Percentiles rank a stretch among this genome's conserved stretches.
Evolutionary conservation across 768 basidiomycete genomes (phyloP).

Genomic region (Psilocybe subaeruginosa): DNA sequence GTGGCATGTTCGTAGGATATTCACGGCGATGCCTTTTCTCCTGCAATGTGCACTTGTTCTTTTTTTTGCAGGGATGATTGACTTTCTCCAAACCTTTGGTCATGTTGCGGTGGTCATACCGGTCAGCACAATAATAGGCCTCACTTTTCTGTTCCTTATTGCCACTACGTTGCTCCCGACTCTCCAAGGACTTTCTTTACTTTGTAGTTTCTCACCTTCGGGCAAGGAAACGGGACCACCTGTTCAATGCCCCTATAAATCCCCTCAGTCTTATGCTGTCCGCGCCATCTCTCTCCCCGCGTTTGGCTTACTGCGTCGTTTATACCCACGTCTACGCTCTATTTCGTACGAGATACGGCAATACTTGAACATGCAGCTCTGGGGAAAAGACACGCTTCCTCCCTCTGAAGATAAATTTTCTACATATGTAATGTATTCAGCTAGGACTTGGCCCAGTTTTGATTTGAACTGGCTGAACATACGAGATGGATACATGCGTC

Average conservation of each 20-base stretch:
- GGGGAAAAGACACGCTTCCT: background rate
- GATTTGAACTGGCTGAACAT: background rate
- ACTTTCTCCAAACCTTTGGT: slow-evolving; percentile 16
- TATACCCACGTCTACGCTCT: background rate
- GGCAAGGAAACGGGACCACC: slow-evolving; percentile 1
- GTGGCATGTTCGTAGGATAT: slow-evolving; percentile 19
- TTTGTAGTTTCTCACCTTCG: background rate
- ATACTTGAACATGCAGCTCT: background rate
- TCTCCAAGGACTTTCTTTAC: slow-evolving; percentile 5
- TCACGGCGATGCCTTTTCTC: slow-evolving; percentile 16
- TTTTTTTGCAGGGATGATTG: slow-evolving; percentile 19
- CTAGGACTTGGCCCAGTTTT: background rate
- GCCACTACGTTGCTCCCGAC: slow-evolving; percentile 15
- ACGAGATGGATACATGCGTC: background rate
- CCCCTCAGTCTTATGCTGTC: slow-evolving; percentile 14
- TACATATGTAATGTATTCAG: background rate
- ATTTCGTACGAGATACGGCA: background rate
- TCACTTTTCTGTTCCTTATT: slow-evolving; percentile 14
- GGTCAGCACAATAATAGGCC: slow-evolving; percentile 3
- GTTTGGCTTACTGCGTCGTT: background rate
- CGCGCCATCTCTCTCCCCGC: background rate
- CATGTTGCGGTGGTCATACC: slow-evolving; percentile 7
- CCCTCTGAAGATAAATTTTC: background rate
- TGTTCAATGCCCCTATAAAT: slow-evolving; percentile 15
- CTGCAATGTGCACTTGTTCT: slow-evolving; percentile 20